These are phyloP conservation scores for Blastomyces silverae DNA, from an alignment of 2,329 filamentous ascomycete genomes.

Conservation along the genomic window DNA sequence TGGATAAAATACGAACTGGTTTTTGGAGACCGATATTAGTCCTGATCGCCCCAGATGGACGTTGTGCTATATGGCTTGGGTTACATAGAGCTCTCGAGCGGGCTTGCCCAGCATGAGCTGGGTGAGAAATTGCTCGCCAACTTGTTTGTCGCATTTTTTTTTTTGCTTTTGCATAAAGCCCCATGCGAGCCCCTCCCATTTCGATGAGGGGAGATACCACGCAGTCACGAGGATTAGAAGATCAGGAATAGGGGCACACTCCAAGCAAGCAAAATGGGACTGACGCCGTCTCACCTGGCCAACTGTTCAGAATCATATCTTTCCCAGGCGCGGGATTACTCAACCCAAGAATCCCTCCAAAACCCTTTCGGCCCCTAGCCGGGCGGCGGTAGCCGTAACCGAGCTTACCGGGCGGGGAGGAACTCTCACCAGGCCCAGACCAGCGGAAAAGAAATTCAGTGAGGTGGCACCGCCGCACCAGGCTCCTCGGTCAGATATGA, in stretches of 20 bases:
- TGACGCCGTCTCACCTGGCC: background rate
- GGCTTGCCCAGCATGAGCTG: background rate
- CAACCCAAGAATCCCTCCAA: background rate
- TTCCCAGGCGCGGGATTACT: background rate
- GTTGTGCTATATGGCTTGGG: background rate
- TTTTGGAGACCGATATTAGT: background rate
- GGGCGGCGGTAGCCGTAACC: no score
- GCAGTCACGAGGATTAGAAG: background rate
- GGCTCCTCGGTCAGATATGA: background rate
- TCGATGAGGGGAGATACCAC: background rate
- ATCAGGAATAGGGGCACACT: background rate
- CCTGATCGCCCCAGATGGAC: background rate
- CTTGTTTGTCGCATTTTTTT: background rate
- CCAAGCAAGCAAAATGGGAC: background rate
- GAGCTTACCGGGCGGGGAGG: background rate
- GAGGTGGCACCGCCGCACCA: background rate
- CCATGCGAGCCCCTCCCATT: background rate
- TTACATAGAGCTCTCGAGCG: background rate
- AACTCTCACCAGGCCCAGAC: background rate
- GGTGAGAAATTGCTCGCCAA: background rate
- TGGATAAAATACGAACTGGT: background rate
- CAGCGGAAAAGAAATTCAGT: background rate
- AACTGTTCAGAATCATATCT: background rate
- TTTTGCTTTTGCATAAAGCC: background rate
- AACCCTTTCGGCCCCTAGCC: background rate